Evolutionary conservation across 331 rosid species (phyloP).

Genomic region (Malus hybrid): DNA sequence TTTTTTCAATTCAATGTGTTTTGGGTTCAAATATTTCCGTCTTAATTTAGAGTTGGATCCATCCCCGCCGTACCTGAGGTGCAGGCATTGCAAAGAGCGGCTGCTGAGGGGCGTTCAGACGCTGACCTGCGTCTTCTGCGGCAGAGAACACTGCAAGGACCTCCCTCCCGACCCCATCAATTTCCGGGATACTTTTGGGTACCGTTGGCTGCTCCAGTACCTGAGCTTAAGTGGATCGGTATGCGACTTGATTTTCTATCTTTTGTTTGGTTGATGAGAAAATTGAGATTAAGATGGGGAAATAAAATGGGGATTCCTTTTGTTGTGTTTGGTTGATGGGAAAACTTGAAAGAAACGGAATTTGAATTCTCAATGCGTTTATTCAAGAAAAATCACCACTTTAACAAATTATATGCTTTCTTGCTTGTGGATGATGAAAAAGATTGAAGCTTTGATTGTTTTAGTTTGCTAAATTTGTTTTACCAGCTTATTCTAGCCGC

Average conservation of each 20-base stretch:
- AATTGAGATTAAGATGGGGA: background rate
- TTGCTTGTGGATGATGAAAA: background rate
- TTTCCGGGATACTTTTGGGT: too few species aligned
- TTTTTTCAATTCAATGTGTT: too few species aligned
- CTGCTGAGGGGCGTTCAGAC: too few species aligned
- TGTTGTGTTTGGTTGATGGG: background rate
- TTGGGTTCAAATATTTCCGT: too few species aligned
- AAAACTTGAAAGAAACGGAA: background rate
- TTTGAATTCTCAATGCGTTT: too few species aligned
- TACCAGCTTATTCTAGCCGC: background rate
- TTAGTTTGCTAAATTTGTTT: background rate
- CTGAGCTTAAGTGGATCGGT: too few species aligned
- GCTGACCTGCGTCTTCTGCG: too few species aligned
- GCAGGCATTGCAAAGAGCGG: conserved; percentile 62
- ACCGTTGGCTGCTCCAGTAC: too few species aligned
- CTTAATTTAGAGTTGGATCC: conserved; percentile 44
- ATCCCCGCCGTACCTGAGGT: conserved; percentile 69
- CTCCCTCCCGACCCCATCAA: too few species aligned
- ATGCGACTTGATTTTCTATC: too few species aligned
- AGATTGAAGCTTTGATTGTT: background rate
- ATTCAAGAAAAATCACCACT: background rate
- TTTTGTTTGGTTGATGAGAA: conserved; percentile 16
- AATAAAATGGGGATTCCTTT: background rate
- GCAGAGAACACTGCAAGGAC: too few species aligned
- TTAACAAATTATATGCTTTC: too few species aligned